phyloP scores from a whole-genome alignment of 1,284 basidiomycete genomes.

The Naganishia liquefaciens region DNA sequence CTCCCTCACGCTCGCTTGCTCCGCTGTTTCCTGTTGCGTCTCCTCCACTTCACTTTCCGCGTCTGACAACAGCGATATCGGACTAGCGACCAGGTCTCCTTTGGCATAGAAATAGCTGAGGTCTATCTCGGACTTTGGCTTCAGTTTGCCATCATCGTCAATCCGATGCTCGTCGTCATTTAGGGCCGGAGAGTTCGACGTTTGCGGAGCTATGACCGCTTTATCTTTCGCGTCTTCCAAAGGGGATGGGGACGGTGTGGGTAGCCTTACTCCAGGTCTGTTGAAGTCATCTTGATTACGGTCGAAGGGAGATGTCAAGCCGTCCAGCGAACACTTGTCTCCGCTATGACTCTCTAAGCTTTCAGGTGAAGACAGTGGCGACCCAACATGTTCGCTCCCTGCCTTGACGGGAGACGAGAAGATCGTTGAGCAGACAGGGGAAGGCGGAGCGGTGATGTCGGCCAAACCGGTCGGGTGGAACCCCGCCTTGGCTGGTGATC shows the following conservation, averaged over 20 bases:
- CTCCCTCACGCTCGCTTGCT: constrained; percentile 31
- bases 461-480: background rate
- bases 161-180: background rate
- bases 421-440: constrained; percentile 21
- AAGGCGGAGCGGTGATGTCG: constrained; percentile 8
- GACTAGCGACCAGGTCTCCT: constrained; percentile 15
- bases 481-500: background rate
- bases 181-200: background rate
- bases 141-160: constrained; percentile 46
- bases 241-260: constrained; percentile 12
- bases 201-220: constrained; percentile 1
- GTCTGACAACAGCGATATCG: constrained; percentile 28
- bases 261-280: background rate
- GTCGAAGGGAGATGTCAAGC: constrained; percentile 20
- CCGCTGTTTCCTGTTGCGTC: constrained; percentile 33
- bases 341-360: background rate
- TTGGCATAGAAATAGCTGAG: constrained; percentile 14
- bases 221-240: constrained; percentile 13
- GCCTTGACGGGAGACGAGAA: constrained; percentile 17
- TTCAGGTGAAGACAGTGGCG: constrained; percentile 18
- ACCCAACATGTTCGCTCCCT: constrained; percentile 4
- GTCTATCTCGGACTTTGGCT: constrained; percentile 53
- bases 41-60: constrained; percentile 33
- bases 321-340: background rate
- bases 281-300: constrained; percentile 1